Evolutionary conservation across 768 basidiomycete genomes (phyloP).

Genomic region (Rhodotorula sphaerocarpa): DNA sequence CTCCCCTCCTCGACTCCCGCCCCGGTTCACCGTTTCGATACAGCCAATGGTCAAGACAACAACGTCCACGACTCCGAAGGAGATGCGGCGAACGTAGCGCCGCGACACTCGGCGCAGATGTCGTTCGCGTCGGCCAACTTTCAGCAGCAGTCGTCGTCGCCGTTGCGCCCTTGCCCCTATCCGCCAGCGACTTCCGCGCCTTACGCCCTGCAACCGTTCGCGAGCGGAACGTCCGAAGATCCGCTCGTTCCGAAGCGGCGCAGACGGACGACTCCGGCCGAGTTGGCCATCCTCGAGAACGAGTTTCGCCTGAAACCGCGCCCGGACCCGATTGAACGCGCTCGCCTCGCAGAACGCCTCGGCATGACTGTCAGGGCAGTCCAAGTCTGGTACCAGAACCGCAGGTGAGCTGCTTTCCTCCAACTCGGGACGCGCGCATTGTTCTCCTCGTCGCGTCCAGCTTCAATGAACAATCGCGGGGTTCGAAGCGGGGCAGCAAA

Average conservation of each 20-base stretch:
- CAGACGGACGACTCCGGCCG: conserved; percentile 44
- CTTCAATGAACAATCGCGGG: conserved; percentile 3
- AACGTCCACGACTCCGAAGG: no score
- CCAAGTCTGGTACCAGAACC: conserved; percentile 44
- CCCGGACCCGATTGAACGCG: conserved; percentile 42
- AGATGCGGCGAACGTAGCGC: no score
- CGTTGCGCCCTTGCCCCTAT: no score
- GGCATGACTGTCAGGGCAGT: conserved; percentile 46
- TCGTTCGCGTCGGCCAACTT: no score
- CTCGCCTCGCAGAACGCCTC: conserved; percentile 42
- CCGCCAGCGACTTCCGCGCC: background rate
- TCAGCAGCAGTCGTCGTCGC: no score
- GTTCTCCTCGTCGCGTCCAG: background rate
- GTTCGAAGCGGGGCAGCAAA: conserved; percentile 2
- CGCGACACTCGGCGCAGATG: no score
- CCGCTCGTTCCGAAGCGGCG: conserved; percentile 42
- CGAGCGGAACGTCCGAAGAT: conserved; percentile 15
- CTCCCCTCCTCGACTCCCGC: no score
- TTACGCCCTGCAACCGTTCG: background rate
- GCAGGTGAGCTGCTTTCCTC: conserved; percentile 12
- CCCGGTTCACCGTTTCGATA: no score
- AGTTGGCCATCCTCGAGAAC: conserved; percentile 44
- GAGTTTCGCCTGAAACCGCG: conserved; percentile 43
- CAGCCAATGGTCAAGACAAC: no score
- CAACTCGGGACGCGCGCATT: background rate